phyloP scores from a whole-genome alignment of 306 rosid genomes.

The Gynostemma pentaphyllum region DNA sequence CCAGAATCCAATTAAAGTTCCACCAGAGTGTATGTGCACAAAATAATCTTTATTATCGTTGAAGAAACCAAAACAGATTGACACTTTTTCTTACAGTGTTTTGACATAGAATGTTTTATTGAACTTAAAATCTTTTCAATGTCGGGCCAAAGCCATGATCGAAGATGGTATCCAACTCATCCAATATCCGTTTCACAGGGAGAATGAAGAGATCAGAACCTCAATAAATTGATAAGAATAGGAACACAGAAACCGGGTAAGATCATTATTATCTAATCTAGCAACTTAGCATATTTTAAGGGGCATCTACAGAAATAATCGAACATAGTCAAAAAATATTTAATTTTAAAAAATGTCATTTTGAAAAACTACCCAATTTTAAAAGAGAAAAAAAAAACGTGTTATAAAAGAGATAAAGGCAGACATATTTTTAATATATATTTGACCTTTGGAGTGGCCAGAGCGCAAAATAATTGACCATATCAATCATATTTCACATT shows the following conservation, averaged over 20 bases:
- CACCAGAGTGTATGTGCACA: too few relatives aligned
- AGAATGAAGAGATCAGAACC: neutral
- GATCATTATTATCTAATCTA: neutral
- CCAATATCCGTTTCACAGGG: neutral
- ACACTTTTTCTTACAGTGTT: neutral
- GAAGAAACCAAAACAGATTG: conserved; percentile 28
- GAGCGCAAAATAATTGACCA: too few relatives aligned
- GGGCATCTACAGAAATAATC: neutral
- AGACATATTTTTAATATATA: too few relatives aligned
- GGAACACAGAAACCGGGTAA: neutral
- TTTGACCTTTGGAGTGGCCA: too few relatives aligned
- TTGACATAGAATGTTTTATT: neutral
- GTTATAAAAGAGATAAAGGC: too few relatives aligned
- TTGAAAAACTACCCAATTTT: neutral
- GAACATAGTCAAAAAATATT: neutral
- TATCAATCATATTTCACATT: too few relatives aligned
- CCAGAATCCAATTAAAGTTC: too few relatives aligned
- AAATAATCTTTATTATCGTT: conserved; percentile 70
- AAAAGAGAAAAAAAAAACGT: too few relatives aligned
- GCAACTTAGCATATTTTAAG: neutral
- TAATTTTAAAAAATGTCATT: too few relatives aligned
- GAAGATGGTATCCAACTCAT: conserved; percentile 4
- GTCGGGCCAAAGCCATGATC: neutral
- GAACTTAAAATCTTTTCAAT: neutral
- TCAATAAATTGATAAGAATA: neutral